Evolutionary conservation across 2,329 filamentous ascomycete species (phyloP), one percentile per base, ranked within the genome.

Genomic region (Fusarium sp.): DNA sequence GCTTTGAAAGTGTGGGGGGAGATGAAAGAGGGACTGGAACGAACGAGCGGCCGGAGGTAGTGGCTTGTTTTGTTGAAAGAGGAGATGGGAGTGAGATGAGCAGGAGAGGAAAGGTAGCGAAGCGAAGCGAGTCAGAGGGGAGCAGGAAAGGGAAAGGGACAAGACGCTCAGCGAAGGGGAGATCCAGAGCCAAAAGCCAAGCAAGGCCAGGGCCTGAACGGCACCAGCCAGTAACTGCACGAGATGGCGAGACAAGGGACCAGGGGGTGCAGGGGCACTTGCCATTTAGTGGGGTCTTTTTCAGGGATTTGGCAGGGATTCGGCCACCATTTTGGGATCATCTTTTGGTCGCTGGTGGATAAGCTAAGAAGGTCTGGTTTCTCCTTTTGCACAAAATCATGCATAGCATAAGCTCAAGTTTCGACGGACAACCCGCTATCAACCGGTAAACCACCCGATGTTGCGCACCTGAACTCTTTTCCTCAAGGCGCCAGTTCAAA

Each of bases 41-140:
- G 81, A 82, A 62, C 62, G 79, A 73, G 78, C 74, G 78, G 70
- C 76, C 68, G 65, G 78, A 80, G 79, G 78, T 79, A 81, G 79
- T 76, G 80, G 76, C 76, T 80, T 80, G 79, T 81, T 81, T 82
- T 82, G 80, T 81, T 81, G 80, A 80, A 83, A 80, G 81, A 79
- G 77, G 77, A 77, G 75, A 74, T 79, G 79, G 74, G 71, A 75
- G 72, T 75, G 69, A 68, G 71, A 56, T 66, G 64, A 56, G 72
- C 54, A 65, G 62, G 68, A 77, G 73, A 68, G 33, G 47, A 62
- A 56, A 66, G 53, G 64, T 46, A 68, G 71, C 72, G 76, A 76
- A 75, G 76, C 63, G 72, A 68, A 58, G 66, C 63, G 67, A 76
- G 70, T 66, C 68, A 72, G 75, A 74, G 62, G 71, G 76, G 68